Base-by-base conservation (phyloP, 345 rosid genomes). In the Hibiscus mutabilis region DNA sequence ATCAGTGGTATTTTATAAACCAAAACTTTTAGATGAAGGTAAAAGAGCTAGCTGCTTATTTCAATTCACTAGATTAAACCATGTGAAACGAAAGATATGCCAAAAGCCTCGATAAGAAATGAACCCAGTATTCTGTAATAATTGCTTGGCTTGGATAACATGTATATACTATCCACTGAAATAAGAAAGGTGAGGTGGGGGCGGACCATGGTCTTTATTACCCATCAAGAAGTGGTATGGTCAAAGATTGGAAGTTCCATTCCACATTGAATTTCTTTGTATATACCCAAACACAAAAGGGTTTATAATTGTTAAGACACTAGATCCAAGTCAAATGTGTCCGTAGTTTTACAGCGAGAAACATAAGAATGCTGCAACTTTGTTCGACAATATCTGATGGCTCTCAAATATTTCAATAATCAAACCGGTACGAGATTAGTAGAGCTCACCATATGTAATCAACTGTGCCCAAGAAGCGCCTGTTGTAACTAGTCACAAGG, bases 391-490 rank as follows among this genome's bases (percentile, higher is more conserved):
- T 37, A 22, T 25, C 18, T 44, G 60, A 70, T 12, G 42, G 21
- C 37, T 57, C 59, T 62, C 52, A 21, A 5, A 72, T 16, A 63
- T 31, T 40, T 15, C 60, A 35, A 57, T 24, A 62, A 51, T 53
- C 51, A 25, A 55, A 40, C 0, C 14, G 59, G 24, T 18, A 60
- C 29, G 25, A 24, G 31, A 19, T 16, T n/a, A 49, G 0, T 14
- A 68, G 53, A 35, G 49, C 78, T 77, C 84, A 87, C 99, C 96
- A 95, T 80, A 92, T 92, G 78, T 92, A 95, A 79, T 92, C 97
- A 76, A 92, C 99, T 22, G 99, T 88, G 77, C 97, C 97, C 85
- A 84, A 75, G 85, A 95, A 95, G 71, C 91, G 79, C 82, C 96
- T 86, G 76, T 88, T 86, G 71, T 92, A 95, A 82, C 97, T 92